Evolutionary conservation across 2,329 filamentous ascomycete species (phyloP), one percentile per base, ranked within the genome.

Genomic region (Stemphylium beticola): DNA sequence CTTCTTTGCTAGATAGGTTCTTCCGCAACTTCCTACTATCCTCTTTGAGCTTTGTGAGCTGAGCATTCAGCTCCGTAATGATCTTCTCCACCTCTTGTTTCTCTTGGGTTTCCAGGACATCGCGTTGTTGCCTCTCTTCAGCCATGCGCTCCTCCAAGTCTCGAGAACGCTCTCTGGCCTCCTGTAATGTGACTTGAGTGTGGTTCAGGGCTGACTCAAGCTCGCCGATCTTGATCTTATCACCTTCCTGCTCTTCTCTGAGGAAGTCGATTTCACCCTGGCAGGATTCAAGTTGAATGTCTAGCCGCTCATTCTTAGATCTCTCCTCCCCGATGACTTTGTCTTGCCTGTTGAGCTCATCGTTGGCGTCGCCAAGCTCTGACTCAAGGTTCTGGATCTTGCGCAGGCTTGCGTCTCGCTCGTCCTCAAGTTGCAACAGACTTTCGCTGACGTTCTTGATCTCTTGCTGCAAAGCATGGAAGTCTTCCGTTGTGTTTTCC

Each of bases 191-290:
- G 68, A 92, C 86, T 72, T 96, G 90, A n/a, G 87, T 84, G 52
- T 86, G 89, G 66, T 91, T 90, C 33, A 97, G 79, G 12, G 88
- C 87, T 8, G 91, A 90, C 71, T 98, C 93, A 7, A 98, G 82
- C 69, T 98, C 92, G 33, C 93, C 92, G 67, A 99, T 98, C 76
- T 92, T 93, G 73, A 99, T 96, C 82, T 99, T 99, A 80, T 99
- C 95, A 15, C 85, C 86, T 76, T 99, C 95, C 75, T 99, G 95
- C 78, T 99, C 95, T 72, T 99, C 95, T 1, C 95, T 88, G 45
- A 99, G 76, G 82, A 99, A 99, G 1, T 91, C 88, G 76, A 98
- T 96, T 75, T 99, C 95, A 55, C 89, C 89, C 67, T 97, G 93
- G 52, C 90, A 89, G 4, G 91, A 96, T 76, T 99, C 95, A 61